Percentiles rank a stretch among this genome's conserved stretches.
Evolutionary conservation across 1,139 yeast species (phyloP).

Genomic region (Scheffersomyces titani): DNA sequence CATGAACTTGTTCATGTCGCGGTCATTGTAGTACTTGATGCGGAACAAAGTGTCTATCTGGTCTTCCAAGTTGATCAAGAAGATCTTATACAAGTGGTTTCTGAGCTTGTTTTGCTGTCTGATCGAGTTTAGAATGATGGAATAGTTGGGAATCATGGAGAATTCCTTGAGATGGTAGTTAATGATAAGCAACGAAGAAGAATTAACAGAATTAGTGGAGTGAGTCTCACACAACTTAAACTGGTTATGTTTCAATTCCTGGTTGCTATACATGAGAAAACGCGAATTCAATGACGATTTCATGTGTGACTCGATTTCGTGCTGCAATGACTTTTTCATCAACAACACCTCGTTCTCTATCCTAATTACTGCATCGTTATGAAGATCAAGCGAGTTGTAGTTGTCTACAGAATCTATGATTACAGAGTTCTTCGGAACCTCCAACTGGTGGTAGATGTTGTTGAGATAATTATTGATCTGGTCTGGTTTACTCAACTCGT

Average conservation of each 20-base stretch:
- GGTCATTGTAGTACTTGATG: conserved; percentile 35
- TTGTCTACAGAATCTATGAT: conserved; percentile 28
- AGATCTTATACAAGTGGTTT: conserved; percentile 39
- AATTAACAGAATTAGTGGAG: conserved; percentile 10
- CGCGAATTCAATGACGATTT: conserved; percentile 21
- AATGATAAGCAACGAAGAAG: conserved; percentile 19
- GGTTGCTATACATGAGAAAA: conserved; percentile 23
- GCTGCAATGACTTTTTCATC: conserved; percentile 31
- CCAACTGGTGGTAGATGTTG: conserved; percentile 24
- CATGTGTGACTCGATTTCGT: conserved; percentile 32
- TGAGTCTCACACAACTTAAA: conserved; percentile 31
- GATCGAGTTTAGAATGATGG: conserved; percentile 25
- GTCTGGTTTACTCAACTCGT: conserved; percentile 1
- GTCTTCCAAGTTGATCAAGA: conserved; percentile 40
- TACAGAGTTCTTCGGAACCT: conserved; percentile 31
- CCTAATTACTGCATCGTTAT: conserved; percentile 17
- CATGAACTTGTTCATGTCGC: conserved; percentile 27
- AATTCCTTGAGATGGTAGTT: conserved; percentile 34
- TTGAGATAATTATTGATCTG: conserved; percentile 13
- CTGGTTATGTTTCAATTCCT: conserved; percentile 28
- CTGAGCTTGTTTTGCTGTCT: conserved; percentile 27
- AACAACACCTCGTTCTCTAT: conserved; percentile 36
- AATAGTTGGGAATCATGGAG: conserved; percentile 38
- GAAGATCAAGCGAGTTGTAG: conserved; percentile 31
- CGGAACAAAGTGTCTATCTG: conserved; percentile 39